Evolutionary conservation across 1,139 yeast species (phyloP), one percentile per base, ranked within the genome.

Genomic region (Saccharomyces hybrid): DNA sequence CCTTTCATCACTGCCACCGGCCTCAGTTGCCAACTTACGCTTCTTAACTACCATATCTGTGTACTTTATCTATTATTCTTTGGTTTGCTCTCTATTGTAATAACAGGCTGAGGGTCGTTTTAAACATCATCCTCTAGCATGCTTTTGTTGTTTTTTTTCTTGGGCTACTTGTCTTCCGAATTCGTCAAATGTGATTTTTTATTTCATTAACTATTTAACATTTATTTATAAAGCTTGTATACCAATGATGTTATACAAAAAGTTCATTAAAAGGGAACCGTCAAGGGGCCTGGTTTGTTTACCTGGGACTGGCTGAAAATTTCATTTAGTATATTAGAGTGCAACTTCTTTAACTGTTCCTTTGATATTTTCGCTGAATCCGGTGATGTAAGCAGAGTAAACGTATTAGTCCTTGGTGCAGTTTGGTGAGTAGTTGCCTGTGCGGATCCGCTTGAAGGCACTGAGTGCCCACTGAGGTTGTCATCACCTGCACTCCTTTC

Each of bases 41-140:
- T 63, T 64, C 52, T 58, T 62, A 32, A 66, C 66, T 34, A 67
- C 63, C 68, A 66, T 66, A 23, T 28, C 44, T 46, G 27, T 46
- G 27, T 34, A 34, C 46, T 47, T 48, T 14, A 16, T 19, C 32
- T 23, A 9, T 25, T 25, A 14, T 47, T 47, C 13, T 41, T 23
- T 48, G 42, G 31, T 25, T 16, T 41, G 41, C 25, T 26, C 27
- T 23, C 23, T 14, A 42, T 32, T 42, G 19, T 32, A 28, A 47
- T 49, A 47, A 42, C 46, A 25, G 13, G 13, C 23, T 46, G 7
- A 28, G 14, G 25, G 23, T 46, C n/a, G 19, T 25, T 46, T 46
- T 46, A 28, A 28, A 46, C 23, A 13, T 46, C 29, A 23, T 8
- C 31, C 8, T 46, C 29, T 46, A n/a, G 16, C 16, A 28, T 25